A percentile compares a stretch with the other conserved stretches of the same genome.
phyloP scores from a whole-genome alignment of 2,329 filamentous ascomycete genomes.

The Sordariomycetes sp. region DNA sequence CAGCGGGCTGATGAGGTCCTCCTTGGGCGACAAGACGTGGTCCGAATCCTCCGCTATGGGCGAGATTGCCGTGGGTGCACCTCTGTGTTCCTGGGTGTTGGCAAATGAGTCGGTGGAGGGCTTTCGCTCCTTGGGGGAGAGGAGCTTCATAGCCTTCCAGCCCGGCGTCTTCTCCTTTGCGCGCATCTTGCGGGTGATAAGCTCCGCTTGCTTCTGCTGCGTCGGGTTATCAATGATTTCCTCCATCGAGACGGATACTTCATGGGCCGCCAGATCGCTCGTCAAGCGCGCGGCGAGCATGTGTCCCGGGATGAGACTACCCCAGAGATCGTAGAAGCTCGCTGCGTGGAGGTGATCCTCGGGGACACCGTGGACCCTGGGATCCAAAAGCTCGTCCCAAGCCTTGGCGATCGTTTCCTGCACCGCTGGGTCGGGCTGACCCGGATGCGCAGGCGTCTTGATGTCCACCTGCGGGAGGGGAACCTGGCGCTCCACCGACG shows the following conservation, averaged over 20 bases:
- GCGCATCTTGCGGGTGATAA: slow-evolving; percentile 14
- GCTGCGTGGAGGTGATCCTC: slow-evolving; percentile 30
- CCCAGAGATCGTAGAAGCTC: slow-evolving; percentile 40
- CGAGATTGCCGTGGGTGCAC: neutral
- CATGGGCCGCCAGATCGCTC: slow-evolving; percentile 23
- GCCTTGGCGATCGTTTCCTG: slow-evolving; percentile 28
- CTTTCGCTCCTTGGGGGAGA: neutral
- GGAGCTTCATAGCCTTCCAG: neutral
- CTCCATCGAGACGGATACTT: slow-evolving; percentile 29
- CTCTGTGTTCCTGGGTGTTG: neutral
- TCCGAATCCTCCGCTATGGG: slow-evolving; percentile 1
- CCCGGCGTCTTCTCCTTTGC: neutral
- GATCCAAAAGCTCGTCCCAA: slow-evolving; percentile 33
- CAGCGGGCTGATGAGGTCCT: neutral
- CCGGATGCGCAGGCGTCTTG: slow-evolving; percentile 12
- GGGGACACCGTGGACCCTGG: slow-evolving; percentile 24
- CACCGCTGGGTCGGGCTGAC: slow-evolving; percentile 20
- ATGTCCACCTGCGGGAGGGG: slow-evolving; percentile 22
- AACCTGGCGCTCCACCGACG: slow-evolving; percentile 24
- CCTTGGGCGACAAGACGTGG: neutral
- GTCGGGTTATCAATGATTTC: slow-evolving; percentile 40
- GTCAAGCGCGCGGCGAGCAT: slow-evolving; percentile 34
- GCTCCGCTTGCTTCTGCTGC: slow-evolving; percentile 36
- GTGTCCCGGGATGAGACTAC: slow-evolving; percentile 35
- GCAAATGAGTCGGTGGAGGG: neutral